Conservation (phyloP, 1,284 basidiomycete species). For the Ceratobasidium sp. region DNA sequence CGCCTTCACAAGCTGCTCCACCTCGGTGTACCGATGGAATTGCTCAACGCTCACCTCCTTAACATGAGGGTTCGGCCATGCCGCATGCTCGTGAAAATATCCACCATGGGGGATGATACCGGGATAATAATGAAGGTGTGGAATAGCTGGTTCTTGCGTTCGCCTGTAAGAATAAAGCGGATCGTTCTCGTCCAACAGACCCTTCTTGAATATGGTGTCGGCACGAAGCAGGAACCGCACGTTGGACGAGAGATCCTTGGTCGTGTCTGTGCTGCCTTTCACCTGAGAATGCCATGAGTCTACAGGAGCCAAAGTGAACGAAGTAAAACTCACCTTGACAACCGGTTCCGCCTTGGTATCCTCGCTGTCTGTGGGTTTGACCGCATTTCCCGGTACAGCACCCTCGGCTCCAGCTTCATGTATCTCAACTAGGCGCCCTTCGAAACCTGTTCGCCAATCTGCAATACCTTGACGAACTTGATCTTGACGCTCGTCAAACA, state of each 20-base stretch:
- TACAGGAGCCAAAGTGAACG: too few relatives aligned
- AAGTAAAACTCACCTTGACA: too few relatives aligned
- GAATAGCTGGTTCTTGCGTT: too few relatives aligned
- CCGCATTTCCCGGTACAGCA: too few relatives aligned
- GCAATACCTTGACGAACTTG: not conserved
- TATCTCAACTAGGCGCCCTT: not conserved
- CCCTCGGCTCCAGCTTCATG: not conserved
- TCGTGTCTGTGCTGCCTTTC: not conserved
- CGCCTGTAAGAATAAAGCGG: too few relatives aligned
- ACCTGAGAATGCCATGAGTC: not conserved
- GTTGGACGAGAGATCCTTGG: not conserved
- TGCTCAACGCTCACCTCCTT: not conserved
- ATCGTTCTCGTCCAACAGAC: too few relatives aligned
- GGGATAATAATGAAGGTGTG: constrained; percentile 1
- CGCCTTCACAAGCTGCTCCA: not conserved
- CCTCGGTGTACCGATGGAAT: not conserved
- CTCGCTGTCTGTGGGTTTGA: too few relatives aligned
- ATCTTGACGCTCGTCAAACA: not conserved
- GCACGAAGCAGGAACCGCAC: constrained; percentile 22
- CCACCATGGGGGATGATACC: not conserved
- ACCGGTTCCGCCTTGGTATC: too few relatives aligned
- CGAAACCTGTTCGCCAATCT: not conserved
- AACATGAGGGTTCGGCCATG: not conserved
- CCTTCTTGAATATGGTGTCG: constrained; percentile 2
- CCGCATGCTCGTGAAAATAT: not conserved